Conservation (phyloP, 441 rosid genomes). For the Breynia disticha region DNA sequence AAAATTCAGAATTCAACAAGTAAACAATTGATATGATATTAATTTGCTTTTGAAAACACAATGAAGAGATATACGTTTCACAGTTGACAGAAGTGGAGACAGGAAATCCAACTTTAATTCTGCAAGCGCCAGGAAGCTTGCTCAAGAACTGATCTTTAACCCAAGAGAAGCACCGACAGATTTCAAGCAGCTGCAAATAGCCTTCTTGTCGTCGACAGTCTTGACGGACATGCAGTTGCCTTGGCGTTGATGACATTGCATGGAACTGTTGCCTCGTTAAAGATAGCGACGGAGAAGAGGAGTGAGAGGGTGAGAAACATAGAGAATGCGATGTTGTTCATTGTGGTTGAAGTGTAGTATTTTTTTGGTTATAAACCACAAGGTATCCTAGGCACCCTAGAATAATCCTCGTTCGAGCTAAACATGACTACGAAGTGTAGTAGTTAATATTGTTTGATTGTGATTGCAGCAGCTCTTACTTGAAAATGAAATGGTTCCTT, state of each 20-base stretch:
- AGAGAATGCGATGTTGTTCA: conserved; percentile 17
- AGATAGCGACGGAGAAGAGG: conserved; percentile 5
- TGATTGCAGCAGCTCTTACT: too few relatives aligned
- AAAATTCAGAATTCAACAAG: too few relatives aligned
- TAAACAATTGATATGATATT: too few relatives aligned
- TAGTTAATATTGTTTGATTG: too few relatives aligned
- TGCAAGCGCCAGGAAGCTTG: conserved; percentile 27
- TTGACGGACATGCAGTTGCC: conserved; percentile 23
- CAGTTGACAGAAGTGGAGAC: conserved; percentile 25
- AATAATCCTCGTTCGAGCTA: too few relatives aligned
- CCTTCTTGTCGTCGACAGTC: conserved; percentile 26
- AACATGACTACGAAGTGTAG: too few relatives aligned
- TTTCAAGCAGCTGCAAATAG: conserved; percentile 31
- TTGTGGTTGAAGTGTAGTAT: too few relatives aligned
- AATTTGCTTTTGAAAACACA: background rate
- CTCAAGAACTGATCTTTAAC: conserved; percentile 25
- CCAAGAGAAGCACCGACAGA: conserved; percentile 12
- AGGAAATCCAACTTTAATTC: conserved; percentile 31
- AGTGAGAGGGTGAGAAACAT: conserved; percentile 10
- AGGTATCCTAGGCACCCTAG: too few relatives aligned
- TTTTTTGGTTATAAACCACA: too few relatives aligned
- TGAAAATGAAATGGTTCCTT: too few relatives aligned
- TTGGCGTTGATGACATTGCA: conserved; percentile 18
- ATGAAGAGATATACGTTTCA: background rate
- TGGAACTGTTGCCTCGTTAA: conserved; percentile 13